phyloP scores from a whole-genome alignment of 1,284 basidiomycete genomes.

The Tilletia horrida region DNA sequence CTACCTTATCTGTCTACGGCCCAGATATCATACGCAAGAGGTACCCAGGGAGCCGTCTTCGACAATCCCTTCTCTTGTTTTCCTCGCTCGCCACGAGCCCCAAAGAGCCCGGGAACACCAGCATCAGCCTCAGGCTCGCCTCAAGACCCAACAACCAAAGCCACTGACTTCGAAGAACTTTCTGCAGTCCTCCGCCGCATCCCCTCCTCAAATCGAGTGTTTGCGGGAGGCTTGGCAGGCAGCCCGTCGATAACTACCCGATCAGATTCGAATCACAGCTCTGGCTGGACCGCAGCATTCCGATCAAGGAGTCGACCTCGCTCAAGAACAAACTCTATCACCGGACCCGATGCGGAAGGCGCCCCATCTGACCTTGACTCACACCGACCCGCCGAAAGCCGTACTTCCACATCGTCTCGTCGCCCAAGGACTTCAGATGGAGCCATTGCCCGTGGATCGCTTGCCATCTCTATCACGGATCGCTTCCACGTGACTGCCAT shows the following conservation, averaged over 20 bases:
- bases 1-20: not conserved
- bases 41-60: conserved; percentile 3
- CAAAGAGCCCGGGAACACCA: not conserved
- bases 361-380: too few relatives aligned
- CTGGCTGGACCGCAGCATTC: too few relatives aligned
- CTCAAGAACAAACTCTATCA: too few relatives aligned
- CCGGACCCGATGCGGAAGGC: too few relatives aligned
- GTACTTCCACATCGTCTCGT: not conserved
- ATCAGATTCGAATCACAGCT: not conserved
- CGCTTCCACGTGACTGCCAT: not conserved
- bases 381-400: too few relatives aligned
- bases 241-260: not conserved
- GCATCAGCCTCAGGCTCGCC: not conserved
- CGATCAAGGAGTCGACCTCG: too few relatives aligned
- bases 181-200: conserved; percentile 1
- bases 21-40: conserved; percentile 6
- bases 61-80: conserved; percentile 6
- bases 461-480: conserved; percentile 10
- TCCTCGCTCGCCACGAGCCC: not conserved
- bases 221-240: too few relatives aligned
- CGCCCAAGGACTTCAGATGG: not conserved
- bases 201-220: not conserved
- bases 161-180: conserved; percentile 3
- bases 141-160: not conserved
- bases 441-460: not conserved